Evolutionary conservation across 805 yeast genomes (phyloP).

Genomic region (Candida stauntonica): DNA sequence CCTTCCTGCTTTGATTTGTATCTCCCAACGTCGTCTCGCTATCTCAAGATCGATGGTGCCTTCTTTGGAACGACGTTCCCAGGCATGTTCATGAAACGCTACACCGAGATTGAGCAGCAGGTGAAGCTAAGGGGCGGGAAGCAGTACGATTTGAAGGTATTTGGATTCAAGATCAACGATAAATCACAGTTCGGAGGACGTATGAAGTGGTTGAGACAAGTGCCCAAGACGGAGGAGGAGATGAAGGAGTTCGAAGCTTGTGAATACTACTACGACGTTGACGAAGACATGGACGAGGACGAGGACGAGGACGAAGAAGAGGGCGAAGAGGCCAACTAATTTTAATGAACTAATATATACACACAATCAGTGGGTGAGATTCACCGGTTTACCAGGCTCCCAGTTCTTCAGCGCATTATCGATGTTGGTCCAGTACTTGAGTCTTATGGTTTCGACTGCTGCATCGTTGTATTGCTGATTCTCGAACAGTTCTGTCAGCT

Average conservation of each 20-base stretch:
- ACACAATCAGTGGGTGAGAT: constrained; percentile 7
- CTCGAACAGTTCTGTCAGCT: constrained; percentile 44
- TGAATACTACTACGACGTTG: constrained; percentile 46
- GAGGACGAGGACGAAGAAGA: constrained; percentile 11
- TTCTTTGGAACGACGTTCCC: constrained; percentile 96
- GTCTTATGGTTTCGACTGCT: constrained; percentile 59
- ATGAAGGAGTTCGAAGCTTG: constrained; percentile 58
- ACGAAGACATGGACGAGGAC: constrained; percentile 26
- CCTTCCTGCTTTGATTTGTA: constrained; percentile 93
- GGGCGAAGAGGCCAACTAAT: background rate
- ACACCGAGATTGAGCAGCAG: constrained; percentile 83
- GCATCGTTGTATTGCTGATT: constrained; percentile 50
- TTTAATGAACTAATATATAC: background rate
- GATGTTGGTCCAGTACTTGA: constrained; percentile 84
- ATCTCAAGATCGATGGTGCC: constrained; percentile 90
- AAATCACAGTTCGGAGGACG: constrained; percentile 80
- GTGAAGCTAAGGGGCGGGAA: constrained; percentile 44
- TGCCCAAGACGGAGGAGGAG: constrained; percentile 62
- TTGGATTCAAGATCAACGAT: constrained; percentile 83
- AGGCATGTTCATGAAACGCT: constrained; percentile 85
- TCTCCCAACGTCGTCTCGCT: constrained; percentile 81
- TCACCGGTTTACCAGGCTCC: constrained; percentile 35
- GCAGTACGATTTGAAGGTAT: constrained; percentile 68
- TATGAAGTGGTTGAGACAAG: constrained; percentile 89
- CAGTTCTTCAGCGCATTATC: constrained; percentile 70